Conservation (phyloP, 2,329 filamentous ascomycete species). For the Diaporthe vexans region DNA sequence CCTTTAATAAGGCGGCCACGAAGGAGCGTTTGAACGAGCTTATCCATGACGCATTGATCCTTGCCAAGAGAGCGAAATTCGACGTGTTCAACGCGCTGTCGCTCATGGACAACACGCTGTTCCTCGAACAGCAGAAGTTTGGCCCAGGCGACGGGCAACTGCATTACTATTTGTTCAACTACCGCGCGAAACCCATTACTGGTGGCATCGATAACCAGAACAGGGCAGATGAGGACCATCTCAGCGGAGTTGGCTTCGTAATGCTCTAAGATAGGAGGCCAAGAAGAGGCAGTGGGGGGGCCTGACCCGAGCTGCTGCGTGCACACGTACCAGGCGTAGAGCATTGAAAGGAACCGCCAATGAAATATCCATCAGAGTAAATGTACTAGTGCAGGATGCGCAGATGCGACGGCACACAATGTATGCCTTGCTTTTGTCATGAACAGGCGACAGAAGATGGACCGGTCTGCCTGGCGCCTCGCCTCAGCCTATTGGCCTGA, state of each 20-base stretch:
- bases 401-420: background rate
- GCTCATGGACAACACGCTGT: slow-evolving; percentile 92
- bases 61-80: slow-evolving; percentile 87
- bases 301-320: background rate
- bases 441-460: background rate
- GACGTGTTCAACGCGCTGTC: slow-evolving; percentile 98
- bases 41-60: slow-evolving; percentile 86
- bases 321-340: background rate
- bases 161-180: slow-evolving; percentile 99
- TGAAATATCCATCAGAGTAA: background rate
- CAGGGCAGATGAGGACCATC: slow-evolving; percentile 79
- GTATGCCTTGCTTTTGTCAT: background rate
- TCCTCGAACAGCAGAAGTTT: slow-evolving; percentile 94
- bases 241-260: slow-evolving; percentile 91
- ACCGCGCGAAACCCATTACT: slow-evolving; percentile 85
- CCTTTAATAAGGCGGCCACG: slow-evolving; percentile 69
- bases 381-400: background rate
- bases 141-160: slow-evolving; percentile 94
- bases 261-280: slow-evolving; percentile 66
- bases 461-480: background rate
- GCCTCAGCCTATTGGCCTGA: slow-evolving; percentile 15
- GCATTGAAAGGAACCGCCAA: background rate
- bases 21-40: slow-evolving; percentile 86
- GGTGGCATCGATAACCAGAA: slow-evolving; percentile 89
- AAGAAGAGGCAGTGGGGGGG: background rate